Evolutionary conservation across 176 grass and related monocot species (phyloP).

Genomic region (Leersia perrieri): DNA sequence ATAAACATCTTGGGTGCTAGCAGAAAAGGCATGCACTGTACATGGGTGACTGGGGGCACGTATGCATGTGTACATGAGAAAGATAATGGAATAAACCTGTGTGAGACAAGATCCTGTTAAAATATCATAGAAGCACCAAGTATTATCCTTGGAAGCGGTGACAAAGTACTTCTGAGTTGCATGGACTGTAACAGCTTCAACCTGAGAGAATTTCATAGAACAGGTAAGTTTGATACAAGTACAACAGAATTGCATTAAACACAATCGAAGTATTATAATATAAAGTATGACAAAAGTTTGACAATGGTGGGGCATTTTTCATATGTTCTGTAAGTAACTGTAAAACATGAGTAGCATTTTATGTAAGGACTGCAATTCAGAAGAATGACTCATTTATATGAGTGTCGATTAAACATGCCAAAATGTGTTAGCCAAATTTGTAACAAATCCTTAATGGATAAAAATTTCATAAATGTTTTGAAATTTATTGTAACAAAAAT

Average conservation of each 20-base stretch:
- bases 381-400: not conserved
- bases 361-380: not conserved
- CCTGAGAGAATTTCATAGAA: slow-evolving; percentile 39
- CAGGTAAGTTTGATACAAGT: slow-evolving; percentile 2
- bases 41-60: not conserved
- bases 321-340: not conserved
- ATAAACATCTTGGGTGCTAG: not conserved
- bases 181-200: slow-evolving; percentile 97
- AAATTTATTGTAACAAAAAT: not conserved
- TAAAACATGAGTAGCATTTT: not conserved
- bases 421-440: slow-evolving; percentile 14
- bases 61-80: not conserved
- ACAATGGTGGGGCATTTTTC: not conserved
- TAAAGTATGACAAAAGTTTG: not conserved
- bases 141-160: slow-evolving; percentile 87
- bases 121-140: slow-evolving; percentile 99
- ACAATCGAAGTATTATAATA: not conserved
- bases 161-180: slow-evolving; percentile 95
- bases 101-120: slow-evolving; percentile 84
- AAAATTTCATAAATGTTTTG: not conserved
- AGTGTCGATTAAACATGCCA: not conserved
- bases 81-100: slow-evolving; percentile 49
- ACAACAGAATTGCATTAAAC: not conserved
- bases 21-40: not conserved
- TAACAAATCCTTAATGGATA: not conserved